A percentile compares a stretch with the other conserved stretches of the same genome.
Evolutionary conservation across 768 basidiomycete species (phyloP).

Genomic region (Calocera viscosa): DNA sequence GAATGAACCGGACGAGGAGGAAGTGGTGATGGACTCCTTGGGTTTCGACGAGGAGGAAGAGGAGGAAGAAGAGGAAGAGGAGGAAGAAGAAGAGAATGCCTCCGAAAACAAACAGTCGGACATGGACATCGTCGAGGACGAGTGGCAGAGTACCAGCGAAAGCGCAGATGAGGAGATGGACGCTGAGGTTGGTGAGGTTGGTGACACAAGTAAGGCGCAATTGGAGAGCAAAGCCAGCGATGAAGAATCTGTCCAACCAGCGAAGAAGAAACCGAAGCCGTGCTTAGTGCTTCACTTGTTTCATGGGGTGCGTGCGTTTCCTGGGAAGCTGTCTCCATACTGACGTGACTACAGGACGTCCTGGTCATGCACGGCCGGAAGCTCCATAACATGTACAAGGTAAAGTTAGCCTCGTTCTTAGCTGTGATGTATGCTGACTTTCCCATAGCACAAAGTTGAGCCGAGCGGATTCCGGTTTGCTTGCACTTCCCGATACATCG

Average conservation of each 20-base stretch:
- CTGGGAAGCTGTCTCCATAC: not conserved
- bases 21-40: not conserved
- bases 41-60: not conserved
- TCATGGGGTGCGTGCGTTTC: not conserved
- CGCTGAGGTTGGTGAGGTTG: too few relatives aligned
- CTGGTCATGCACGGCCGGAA: not conserved
- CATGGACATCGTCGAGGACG: not conserved
- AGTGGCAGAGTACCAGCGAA: too few relatives aligned
- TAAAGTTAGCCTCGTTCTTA: not conserved
- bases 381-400: not conserved
- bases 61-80: not conserved
- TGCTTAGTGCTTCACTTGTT: not conserved
- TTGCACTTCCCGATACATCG: constrained; percentile 2
- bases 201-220: too few relatives aligned
- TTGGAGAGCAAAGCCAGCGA: too few relatives aligned
- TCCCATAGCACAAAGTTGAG: not conserved
- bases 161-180: too few relatives aligned
- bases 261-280: not conserved
- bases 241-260: too few relatives aligned
- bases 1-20: not conserved
- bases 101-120: not conserved
- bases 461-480: not conserved
- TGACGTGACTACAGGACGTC: not conserved
- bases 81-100: not conserved
- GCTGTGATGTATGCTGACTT: not conserved